A percentile compares a stretch with the other conserved stretches of the same genome.
phyloP scores from a whole-genome alignment of 179 eudicot species.

The Carnegiea gigantea region DNA sequence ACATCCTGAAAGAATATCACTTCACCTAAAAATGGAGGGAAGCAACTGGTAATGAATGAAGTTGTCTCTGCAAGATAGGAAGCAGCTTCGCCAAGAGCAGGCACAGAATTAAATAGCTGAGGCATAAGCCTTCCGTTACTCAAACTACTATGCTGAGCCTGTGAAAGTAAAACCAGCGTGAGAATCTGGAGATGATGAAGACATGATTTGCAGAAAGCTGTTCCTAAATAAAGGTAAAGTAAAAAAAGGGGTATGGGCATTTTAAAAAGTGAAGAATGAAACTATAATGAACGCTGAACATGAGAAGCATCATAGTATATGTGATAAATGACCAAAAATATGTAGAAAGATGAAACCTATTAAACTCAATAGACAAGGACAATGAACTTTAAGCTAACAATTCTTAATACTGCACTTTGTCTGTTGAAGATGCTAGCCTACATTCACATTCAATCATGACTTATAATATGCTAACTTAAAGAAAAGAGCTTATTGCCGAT shows the following conservation, averaged over 20 bases:
- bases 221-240: background rate
- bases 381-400: background rate
- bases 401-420: background rate
- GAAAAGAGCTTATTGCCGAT: too few species aligned
- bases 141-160: slow-evolving; percentile 47
- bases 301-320: background rate
- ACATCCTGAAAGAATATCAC: background rate
- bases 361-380: background rate
- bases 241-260: background rate
- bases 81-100: slow-evolving; percentile 78
- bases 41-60: slow-evolving; percentile 68
- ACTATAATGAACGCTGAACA: background rate
- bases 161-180: slow-evolving; percentile 22
- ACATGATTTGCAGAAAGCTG: background rate
- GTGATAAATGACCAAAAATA: background rate
- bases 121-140: slow-evolving; percentile 53
- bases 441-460: background rate
- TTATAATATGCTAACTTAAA: background rate
- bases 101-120: slow-evolving; percentile 68
- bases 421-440: background rate
- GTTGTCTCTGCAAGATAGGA: slow-evolving; percentile 84
- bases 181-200: background rate
- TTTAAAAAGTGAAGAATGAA: background rate
- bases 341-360: background rate
- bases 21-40: slow-evolving; percentile 58